phyloP scores from a whole-genome alignment of 208 protist species.

The Trypanosoma grayi region DNA sequence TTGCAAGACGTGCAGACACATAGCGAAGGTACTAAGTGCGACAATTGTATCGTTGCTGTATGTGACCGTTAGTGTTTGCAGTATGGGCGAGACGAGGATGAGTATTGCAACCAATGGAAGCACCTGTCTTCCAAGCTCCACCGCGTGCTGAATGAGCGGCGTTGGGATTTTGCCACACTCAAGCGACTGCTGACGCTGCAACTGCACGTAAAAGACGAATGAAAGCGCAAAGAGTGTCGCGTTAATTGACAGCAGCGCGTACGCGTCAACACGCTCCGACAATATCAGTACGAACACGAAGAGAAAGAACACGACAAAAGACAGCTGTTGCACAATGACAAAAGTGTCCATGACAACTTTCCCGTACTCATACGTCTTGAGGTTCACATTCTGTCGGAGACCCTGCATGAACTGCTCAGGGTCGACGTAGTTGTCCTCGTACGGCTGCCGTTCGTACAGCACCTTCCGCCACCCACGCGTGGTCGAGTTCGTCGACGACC shows the following conservation, averaged over 20 bases:
- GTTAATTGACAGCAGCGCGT: constrained; percentile 65
- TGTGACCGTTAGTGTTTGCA: constrained; percentile 81
- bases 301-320: constrained; percentile 84
- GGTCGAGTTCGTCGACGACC: constrained; percentile 16
- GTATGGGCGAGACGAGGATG: constrained; percentile 70
- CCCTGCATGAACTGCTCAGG: constrained; percentile 74
- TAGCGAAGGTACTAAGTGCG: constrained; percentile 71
- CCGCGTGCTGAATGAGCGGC: constrained; percentile 37
- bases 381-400: constrained; percentile 75
- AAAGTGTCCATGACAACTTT: constrained; percentile 82
- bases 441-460: constrained; percentile 82
- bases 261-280: constrained; percentile 21
- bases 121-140: constrained; percentile 48
- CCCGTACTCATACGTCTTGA: constrained; percentile 67
- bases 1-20: constrained; percentile 74
- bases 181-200: constrained; percentile 25
- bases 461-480: constrained; percentile 64
- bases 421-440: constrained; percentile 92
- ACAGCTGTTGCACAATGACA: constrained; percentile 84
- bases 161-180: constrained; percentile 15
- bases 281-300: constrained; percentile 63
- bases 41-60: constrained; percentile 92
- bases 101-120: constrained; percentile 56
- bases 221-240: constrained; percentile 33
- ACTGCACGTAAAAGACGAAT: constrained; percentile 37